Base-by-base conservation (phyloP, 768 basidiomycete genomes). In the Lactarius tabidus region DNA sequence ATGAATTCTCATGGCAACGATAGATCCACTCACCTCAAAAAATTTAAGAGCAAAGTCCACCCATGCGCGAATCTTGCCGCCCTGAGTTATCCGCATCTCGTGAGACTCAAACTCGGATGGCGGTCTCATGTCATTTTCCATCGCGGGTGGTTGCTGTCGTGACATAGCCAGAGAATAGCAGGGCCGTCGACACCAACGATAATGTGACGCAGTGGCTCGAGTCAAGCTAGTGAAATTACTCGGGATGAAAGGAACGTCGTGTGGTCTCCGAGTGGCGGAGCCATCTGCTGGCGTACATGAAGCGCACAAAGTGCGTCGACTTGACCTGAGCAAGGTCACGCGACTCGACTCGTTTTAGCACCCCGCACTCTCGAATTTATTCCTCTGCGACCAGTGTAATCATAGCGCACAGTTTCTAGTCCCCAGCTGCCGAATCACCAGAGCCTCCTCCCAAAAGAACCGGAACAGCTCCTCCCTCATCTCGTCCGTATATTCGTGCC, bases 41-140 rank as follows among this genome's bases (percentile, higher is more conserved):
- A 76, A 75, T 26, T 76, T 72, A 26, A 79, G 71, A 12, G 78
- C 77, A 59, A 76, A 77, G 9, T 73, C 69, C 28, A 79, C 76
- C 73, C 76, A 79, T 8, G 67, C 67, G 26, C 65, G 69, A 23
- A 79, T 75, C 59, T 77, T 77, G 20, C 77, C 77, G 62, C 75
- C 74, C 12, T 70, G 68, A 18, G 78, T 76, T 45, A 79, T 77
- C 9, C 78, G 75, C 39, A 79, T 71, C n/a, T 74, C 70, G 52
- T 77, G 75, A 43, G 60, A 29, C 48, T 28, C 56, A 9, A 58
- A 58, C 26, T 41, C 60, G 1, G 26, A 23, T 7, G 43, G 56
- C 36, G 39, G 39, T 26, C 9, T 18, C 29, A 28, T 4, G 18
- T 33, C 45, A 9, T 15, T 60, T 31, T 28, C 33, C 12, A 17